Evolutionary conservation across 2,329 filamentous ascomycete species (phyloP), one percentile per base, ranked within the genome.

Genomic region (Pseudopithomyces maydicus): DNA sequence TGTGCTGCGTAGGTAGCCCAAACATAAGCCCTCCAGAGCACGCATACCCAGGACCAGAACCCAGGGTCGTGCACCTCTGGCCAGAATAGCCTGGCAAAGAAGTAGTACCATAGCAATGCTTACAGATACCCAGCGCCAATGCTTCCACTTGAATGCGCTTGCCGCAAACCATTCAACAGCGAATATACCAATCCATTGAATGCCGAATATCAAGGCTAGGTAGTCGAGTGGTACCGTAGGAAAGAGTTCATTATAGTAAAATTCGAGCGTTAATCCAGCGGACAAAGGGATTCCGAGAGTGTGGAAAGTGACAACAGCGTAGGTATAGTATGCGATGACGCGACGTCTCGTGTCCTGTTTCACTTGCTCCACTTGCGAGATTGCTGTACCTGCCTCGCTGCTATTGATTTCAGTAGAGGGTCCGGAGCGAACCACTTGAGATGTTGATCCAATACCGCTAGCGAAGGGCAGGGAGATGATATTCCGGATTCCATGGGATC

Each of bases 241-340:
- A 22, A 59, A 49, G 2, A 19, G 5, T 1, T 48, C 63, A 23
- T 57, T 69, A 57, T 61, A 69, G 54, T 64, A 59, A 57, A 65
- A 65, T 41, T 71, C 62, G 7, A 71, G 57, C 23, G 60, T 66
- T 0, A 63, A 20, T 7, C 65, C 65, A 12, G 58, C 66, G 17
- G 66, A 69, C n/a, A 73, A 57, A 0, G 63, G 64, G 2, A 68
- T 57, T 15, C 70, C 68, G 43, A 61, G 57, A 35, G 64, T 54
- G 46, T 67, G 69, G 66, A 68, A 68, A 51, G 65, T 59, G 23
- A 71, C 36, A 1, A 72, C 56, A 29, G 64, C 61, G 17, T 70
- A 65, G 8, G 66, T 61, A 47, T 53, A 56, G 46, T 64, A 61
- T 5, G 65, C 54, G 19, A 35, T 39, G 10, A 47, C 32, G 19